Evolutionary conservation across 495 filamentous ascomycete genomes (phyloP), one percentile per base, ranked within the genome.

Genomic region (Penicillium parvum): DNA sequence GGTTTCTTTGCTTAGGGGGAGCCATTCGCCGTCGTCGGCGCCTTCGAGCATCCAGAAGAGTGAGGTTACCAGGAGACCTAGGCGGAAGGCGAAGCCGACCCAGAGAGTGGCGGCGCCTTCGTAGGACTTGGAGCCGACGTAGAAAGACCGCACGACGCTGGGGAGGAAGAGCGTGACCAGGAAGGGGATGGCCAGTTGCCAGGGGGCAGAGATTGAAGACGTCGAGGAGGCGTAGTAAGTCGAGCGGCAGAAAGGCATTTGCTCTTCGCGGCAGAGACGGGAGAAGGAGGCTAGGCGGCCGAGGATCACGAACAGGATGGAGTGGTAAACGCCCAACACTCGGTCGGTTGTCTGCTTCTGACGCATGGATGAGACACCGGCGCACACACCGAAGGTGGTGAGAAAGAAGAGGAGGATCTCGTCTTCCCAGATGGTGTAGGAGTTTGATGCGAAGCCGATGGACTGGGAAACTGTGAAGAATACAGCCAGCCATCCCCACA

Each of bases 381-480:
- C 76, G 26, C 80, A 69, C 15, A 88, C 64, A 19, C 88, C 91
- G 63, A 96, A 96, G 0, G 90, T 94, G 3, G 79, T 77, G 40
- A 96, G 78, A 71, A 96, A 90, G 69, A 91, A 94, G 2, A 90
- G 68, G n/a, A 95, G 73, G 32, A 95, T 95, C 12, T 89, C 85
- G 52, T 97, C 94, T 68, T 99, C 92, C 94, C 94, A 97, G 48
- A 99, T 95, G 4, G 91, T 97, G 65, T 89, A 99, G 2, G 92
- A 97, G 59, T 97, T 99, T 4, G 92, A 91, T 0, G 89, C 92
- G 64, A 96, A 97, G 26, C 90, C 91, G 49, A 87, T 66, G 11
- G 87, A 92, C 59, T 94, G 88, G 49, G 80, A 78, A 18, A 87
- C 60, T 0, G 90, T 91, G 50, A 95, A 87, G 18, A 90, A 58